These are phyloP conservation scores for Rhodotorula sp. DNA, from an alignment of 1,284 basidiomycete species.

Conservation along the genomic window DNA sequence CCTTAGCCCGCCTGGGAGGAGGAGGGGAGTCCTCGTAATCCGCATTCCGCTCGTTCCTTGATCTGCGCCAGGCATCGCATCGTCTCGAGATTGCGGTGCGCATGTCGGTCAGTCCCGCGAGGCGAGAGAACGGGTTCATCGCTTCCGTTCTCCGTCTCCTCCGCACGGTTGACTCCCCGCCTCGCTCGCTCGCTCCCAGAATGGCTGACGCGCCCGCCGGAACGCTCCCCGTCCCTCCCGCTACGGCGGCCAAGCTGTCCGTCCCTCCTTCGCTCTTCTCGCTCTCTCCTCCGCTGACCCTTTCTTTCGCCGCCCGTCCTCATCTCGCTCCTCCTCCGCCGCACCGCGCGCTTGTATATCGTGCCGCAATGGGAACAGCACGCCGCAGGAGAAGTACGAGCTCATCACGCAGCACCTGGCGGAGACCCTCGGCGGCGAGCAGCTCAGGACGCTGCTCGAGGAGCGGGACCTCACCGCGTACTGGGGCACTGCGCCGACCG, in stretches of 20 bases:
- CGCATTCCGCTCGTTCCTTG: not conserved
- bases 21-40: not conserved
- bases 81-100: no score
- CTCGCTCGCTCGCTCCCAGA: not conserved
- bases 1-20: not conserved
- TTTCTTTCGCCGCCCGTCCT: not conserved
- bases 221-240: constrained; percentile 17
- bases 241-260: constrained; percentile 22
- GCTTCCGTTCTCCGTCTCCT: not conserved
- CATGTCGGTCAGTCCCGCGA: not conserved
- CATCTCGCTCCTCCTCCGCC: not conserved
- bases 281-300: not conserved
- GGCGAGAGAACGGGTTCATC: not conserved
- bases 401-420: constrained; percentile 84
- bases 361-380: constrained; percentile 1
- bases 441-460: constrained; percentile 76
- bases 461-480: constrained; percentile 69
- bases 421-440: constrained; percentile 84
- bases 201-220: constrained; percentile 26
- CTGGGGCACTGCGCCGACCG: constrained; percentile 88
- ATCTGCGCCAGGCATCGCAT: no score
- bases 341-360: not conserved
- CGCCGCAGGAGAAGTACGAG: constrained; percentile 68
- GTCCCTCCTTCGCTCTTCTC: not conserved
- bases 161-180: not conserved